Percentiles rank a stretch among this genome's conserved stretches.
These are phyloP conservation scores for Wickerhamiella infanticola DNA, from an alignment of 1,139 yeast species.

Conservation along the genomic window DNA sequence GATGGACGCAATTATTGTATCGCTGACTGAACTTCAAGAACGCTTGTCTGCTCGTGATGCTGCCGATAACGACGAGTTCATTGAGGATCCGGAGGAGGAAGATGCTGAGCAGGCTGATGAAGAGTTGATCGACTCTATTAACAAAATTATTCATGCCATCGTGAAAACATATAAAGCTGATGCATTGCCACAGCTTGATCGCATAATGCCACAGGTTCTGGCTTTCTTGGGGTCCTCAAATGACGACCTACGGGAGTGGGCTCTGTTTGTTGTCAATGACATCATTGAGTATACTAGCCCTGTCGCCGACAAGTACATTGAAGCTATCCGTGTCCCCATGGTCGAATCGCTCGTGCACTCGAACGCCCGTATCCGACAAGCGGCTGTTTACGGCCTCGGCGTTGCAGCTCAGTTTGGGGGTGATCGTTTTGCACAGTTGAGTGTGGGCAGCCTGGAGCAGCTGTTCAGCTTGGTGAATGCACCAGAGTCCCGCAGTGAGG, in stretches of 20 bases:
- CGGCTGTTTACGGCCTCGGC: constrained; percentile 75
- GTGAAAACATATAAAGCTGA: constrained; percentile 47
- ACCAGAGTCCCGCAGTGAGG: constrained; percentile 80
- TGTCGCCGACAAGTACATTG: constrained; percentile 40
- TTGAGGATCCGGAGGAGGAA: constrained; percentile 53
- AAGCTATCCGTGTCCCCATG: constrained; percentile 49
- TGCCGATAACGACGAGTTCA: constrained; percentile 53
- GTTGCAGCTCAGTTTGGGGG: constrained; percentile 75
- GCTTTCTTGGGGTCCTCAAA: constrained; percentile 20
- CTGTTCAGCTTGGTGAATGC: constrained; percentile 58
- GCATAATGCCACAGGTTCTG: constrained; percentile 20
- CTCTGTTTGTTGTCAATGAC: constrained; percentile 67
- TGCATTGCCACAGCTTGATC: constrained; percentile 53
- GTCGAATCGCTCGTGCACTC: constrained; percentile 44
- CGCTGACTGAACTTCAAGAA: constrained; percentile 50
- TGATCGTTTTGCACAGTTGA: constrained; percentile 42
- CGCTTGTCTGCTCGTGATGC: constrained; percentile 59
- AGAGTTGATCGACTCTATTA: constrained; percentile 72
- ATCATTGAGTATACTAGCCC: constrained; percentile 66
- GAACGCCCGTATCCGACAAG: constrained; percentile 71
- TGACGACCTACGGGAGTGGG: constrained; percentile 56
- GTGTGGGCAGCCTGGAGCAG: constrained; percentile 54
- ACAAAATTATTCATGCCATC: constrained; percentile 57
- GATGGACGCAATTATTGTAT: constrained; percentile 44
- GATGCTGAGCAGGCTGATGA: constrained; percentile 85